These are phyloP conservation scores for Candida vaughaniae DNA, from an alignment of 805 yeast genomes.

Conservation along the genomic window DNA sequence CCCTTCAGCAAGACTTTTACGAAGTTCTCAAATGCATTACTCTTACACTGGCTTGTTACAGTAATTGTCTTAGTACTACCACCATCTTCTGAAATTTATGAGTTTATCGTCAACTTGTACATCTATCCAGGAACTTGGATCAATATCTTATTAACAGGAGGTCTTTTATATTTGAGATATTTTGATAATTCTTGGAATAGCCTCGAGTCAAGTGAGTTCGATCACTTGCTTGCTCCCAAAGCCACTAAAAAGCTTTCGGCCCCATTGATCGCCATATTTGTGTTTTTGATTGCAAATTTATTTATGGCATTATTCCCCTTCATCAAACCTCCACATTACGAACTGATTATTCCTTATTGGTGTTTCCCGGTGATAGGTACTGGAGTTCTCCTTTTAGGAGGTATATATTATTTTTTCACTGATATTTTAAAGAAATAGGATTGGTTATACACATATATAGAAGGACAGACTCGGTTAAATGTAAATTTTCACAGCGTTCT, in stretches of 20 bases:
- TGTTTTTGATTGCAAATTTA: conserved; percentile 47
- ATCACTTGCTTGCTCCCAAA: conserved; percentile 9
- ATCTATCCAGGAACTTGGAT: conserved; percentile 66
- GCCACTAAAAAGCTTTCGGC: conserved; percentile 13
- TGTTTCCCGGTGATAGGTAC: conserved; percentile 58
- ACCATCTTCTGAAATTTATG: conserved; percentile 64
- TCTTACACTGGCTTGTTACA: conserved; percentile 57
- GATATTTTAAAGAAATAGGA: too few relatives aligned
- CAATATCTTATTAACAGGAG: conserved; percentile 50
- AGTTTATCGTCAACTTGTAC: conserved; percentile 59
- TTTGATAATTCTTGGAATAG: conserved; percentile 24
- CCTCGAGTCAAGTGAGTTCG: conserved; percentile 42
- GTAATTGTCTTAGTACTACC: conserved; percentile 54
- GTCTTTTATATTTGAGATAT: conserved; percentile 51
- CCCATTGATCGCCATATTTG: conserved; percentile 27
- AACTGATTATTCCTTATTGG: conserved; percentile 49
- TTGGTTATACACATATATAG: too few relatives aligned
- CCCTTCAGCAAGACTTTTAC: conserved; percentile 51
- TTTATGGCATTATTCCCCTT: conserved; percentile 57
- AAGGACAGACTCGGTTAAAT: too few relatives aligned
- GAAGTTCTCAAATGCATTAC: conserved; percentile 44
- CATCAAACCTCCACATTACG: conserved; percentile 41
- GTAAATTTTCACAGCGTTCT: too few relatives aligned
- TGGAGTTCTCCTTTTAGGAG: conserved; percentile 44
- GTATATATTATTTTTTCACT: conserved; percentile 17